A percentile compares a stretch with the other conserved stretches of the same genome.
Evolutionary conservation across 441 rosid species (phyloP).

Genomic region (Kokia cookei): DNA sequence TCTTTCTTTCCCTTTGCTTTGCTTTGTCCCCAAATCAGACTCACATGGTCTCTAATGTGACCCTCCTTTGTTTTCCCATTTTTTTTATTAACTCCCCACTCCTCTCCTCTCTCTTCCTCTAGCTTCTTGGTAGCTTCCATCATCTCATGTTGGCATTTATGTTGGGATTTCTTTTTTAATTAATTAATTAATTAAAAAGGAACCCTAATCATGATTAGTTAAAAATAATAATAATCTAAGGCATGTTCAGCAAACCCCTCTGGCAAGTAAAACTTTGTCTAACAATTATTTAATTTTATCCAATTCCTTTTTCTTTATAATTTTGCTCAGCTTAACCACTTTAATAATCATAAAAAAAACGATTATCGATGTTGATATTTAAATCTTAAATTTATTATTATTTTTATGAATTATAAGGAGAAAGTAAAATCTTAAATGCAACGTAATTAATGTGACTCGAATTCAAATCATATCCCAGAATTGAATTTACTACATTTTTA

Average conservation of each 20-base stretch:
- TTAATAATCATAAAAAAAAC: not conserved
- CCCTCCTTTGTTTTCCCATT: not conserved
- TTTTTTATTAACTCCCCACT: not conserved
- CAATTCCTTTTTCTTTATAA: not conserved
- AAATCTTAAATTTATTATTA: too few species aligned
- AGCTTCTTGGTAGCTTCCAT: slow-evolving; percentile 19
- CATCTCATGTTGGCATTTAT: slow-evolving; percentile 16
- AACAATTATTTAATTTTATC: not conserved
- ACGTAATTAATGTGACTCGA: too few species aligned
- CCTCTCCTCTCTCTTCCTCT: not conserved
- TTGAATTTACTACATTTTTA: not conserved
- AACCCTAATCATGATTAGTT: slow-evolving; percentile 26
- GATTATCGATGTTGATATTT: too few species aligned
- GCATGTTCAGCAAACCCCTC: not conserved
- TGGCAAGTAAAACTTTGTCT: not conserved
- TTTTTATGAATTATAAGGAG: too few species aligned
- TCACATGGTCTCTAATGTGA: slow-evolving; percentile 29
- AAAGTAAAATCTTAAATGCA: too few species aligned
- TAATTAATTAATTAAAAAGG: not conserved
- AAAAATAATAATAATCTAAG: not conserved
- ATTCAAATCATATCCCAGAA: too few species aligned
- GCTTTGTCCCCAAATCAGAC: slow-evolving; percentile 34
- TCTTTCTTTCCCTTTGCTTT: slow-evolving; percentile 4
- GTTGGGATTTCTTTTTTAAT: not conserved
- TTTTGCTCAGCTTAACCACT: not conserved